These are phyloP conservation scores for Blepharisma japonicum DNA, from an alignment of 73 alveolate genomes.

Conservation along the genomic window DNA sequence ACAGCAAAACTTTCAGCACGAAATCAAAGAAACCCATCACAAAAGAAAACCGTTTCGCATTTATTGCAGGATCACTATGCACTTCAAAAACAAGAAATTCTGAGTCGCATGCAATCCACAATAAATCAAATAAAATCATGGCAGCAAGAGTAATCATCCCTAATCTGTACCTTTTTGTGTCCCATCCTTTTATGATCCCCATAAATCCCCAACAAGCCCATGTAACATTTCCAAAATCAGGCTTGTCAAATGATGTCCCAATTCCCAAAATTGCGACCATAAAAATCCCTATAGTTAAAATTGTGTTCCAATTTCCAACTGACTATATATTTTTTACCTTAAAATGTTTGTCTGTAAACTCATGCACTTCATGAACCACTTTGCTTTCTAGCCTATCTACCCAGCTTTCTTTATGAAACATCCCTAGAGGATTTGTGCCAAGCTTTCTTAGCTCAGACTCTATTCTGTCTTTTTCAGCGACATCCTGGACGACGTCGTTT, in stretches of 20 bases:
- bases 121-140: neutral
- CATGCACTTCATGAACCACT: neutral
- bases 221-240: neutral
- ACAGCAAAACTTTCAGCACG: neutral
- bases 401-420: slow-evolving; percentile 3
- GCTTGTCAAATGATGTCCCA: neutral
- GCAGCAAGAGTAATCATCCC: neutral
- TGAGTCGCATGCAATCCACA: neutral
- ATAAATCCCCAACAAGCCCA: neutral
- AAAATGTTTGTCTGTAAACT: neutral
- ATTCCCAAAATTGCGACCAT: neutral
- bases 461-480: neutral
- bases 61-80: slow-evolving; percentile 3
- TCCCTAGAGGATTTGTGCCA: neutral
- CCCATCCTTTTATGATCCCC: neutral
- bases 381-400: neutral
- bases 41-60: slow-evolving; percentile 17
- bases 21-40: slow-evolving; percentile 11
- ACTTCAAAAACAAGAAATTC: slow-evolving; percentile 15
- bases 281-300: neutral
- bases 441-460: neutral
- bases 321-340: neutral
- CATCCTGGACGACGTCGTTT: neutral
- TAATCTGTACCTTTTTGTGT: neutral
- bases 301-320: neutral